phyloP scores from a whole-genome alignment of 331 rosid genomes.

The Quercus phellos region DNA sequence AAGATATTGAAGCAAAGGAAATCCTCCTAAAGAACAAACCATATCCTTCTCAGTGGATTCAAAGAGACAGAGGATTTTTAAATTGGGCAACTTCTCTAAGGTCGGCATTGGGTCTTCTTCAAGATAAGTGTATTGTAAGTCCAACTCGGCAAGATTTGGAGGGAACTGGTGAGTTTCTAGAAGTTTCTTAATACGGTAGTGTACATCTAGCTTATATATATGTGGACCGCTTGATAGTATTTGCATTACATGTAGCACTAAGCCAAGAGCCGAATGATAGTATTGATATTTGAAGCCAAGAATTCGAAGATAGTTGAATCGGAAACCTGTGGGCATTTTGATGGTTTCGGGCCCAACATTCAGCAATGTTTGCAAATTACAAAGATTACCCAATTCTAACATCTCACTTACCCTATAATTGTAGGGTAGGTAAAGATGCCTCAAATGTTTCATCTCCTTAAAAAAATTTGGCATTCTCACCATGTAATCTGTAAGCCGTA shows the following conservation, averaged over 20 bases:
- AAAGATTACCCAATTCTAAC: not conserved
- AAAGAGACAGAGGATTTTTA: constrained; percentile 36
- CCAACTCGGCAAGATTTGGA: not conserved
- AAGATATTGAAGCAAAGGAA: too few relatives aligned
- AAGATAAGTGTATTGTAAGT: too few relatives aligned
- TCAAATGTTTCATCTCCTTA: too few relatives aligned
- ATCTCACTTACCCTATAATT: not conserved
- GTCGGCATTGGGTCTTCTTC: too few relatives aligned
- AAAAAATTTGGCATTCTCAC: too few relatives aligned
- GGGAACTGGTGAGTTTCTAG: too few relatives aligned
- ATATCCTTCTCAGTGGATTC: too few relatives aligned
- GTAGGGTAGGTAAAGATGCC: not conserved
- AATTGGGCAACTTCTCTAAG: constrained; percentile 24
- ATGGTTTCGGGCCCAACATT: not conserved
- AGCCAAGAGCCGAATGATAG: fast-evolving
- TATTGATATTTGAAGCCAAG: not conserved
- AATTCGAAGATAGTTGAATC: not conserved
- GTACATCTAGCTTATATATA: not conserved
- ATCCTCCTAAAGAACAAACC: too few relatives aligned
- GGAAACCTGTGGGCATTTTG: not conserved
- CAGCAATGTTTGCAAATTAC: not conserved
- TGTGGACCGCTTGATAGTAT: not conserved
- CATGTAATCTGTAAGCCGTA: fast-evolving
- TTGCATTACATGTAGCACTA: fast-evolving
- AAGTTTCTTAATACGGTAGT: not conserved